phyloP scores from a whole-genome alignment of 2,329 filamentous ascomycete genomes.

The Cercospora sojina region DNA sequence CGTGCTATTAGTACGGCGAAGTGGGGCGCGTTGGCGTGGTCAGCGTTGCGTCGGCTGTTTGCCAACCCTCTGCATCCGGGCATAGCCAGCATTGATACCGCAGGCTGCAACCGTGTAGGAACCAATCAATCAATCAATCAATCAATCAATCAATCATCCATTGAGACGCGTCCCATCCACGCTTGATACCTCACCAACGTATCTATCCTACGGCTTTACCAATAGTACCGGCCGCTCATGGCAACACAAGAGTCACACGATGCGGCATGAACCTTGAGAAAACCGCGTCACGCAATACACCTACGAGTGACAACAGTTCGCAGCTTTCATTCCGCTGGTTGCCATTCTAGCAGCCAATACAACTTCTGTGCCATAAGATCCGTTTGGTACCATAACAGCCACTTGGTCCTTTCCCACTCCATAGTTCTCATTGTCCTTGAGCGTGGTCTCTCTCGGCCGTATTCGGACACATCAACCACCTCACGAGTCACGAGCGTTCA shows the following conservation, averaged over 20 bases:
- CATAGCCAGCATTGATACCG: no score
- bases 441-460: not conserved
- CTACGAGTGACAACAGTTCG: not conserved
- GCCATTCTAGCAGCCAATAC: not conserved
- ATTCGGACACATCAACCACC: not conserved
- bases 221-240: not conserved
- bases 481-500: not conserved
- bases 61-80: no score
- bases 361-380: not conserved
- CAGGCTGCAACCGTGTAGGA: no score
- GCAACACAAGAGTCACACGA: not conserved
- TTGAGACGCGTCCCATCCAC: not conserved
- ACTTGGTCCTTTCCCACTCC: not conserved
- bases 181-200: not conserved
- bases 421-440: not conserved
- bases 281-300: not conserved
- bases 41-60: no score
- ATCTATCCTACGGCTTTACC: not conserved
- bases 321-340: not conserved
- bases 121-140: no score
- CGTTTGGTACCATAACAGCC: no score
- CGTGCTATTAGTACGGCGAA: no score
- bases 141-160: no score
- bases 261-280: not conserved
- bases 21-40: no score